These are phyloP conservation scores for Phellopilus nigrolimitatus DNA, from an alignment of 1,284 basidiomycete genomes.

Conservation along the genomic window DNA sequence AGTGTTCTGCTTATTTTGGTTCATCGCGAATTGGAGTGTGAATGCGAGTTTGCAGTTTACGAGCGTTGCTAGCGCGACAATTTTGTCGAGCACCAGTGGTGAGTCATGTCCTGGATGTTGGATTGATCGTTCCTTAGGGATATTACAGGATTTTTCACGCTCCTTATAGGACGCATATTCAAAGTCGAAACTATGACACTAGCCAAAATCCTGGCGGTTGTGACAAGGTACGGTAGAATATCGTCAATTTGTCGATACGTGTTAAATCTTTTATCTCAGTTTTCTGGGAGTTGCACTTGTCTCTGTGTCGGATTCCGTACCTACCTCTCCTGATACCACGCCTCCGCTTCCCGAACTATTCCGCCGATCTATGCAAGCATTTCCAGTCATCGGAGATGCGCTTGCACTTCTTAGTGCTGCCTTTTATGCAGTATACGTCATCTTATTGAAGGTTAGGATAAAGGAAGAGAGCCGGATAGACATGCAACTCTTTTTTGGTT, in stretches of 20 bases:
- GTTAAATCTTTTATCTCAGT: constrained; percentile 44
- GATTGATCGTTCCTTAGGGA: too few species aligned
- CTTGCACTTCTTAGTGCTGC: constrained; percentile 79
- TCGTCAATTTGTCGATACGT: too few species aligned
- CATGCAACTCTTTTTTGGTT: constrained; percentile 93
- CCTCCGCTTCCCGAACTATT: background rate
- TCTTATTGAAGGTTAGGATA: constrained; percentile 86
- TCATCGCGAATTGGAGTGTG: constrained; percentile 86
- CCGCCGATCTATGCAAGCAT: background rate
- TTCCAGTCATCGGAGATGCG: constrained; percentile 64
- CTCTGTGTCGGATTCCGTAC: constrained; percentile 69
- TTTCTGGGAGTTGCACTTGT: constrained; percentile 86
- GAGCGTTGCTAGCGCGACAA: constrained; percentile 87
- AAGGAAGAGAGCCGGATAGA: constrained; percentile 81
- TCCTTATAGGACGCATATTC: constrained; percentile 81
- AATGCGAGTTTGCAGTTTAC: constrained; percentile 82
- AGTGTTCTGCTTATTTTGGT: constrained; percentile 83
- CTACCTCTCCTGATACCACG: constrained; percentile 23
- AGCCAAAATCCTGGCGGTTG: constrained; percentile 77
- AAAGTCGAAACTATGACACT: constrained; percentile 77
- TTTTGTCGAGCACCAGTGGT: constrained; percentile 88
- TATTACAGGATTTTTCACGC: constrained; percentile 84
- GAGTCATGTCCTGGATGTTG: constrained; percentile 30
- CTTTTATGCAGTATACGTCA: constrained; percentile 91
- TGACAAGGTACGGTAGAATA: constrained; percentile 70